These are phyloP conservation scores for Penstemon eatonii DNA, from an alignment of 257 asterid species.

Conservation along the genomic window DNA sequence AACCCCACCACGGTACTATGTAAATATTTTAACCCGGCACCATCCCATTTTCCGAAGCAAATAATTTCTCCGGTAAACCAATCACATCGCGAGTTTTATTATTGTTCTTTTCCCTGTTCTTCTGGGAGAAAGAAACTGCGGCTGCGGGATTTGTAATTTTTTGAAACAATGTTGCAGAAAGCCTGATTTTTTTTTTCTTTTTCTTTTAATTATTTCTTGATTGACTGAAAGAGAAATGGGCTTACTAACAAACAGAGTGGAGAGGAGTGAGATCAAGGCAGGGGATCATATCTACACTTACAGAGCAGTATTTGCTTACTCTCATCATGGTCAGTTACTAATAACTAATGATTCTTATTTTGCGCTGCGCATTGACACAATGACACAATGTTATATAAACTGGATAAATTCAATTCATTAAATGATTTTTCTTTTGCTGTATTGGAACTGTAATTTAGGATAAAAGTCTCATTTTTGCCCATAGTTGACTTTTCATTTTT, in stretches of 20 bases:
- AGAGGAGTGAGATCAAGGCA: slow-evolving; percentile 58
- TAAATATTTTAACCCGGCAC: no score
- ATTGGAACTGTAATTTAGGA: neutral
- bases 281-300: slow-evolving; percentile 91
- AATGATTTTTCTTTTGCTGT: neutral
- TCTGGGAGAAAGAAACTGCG: slow-evolving; percentile 12
- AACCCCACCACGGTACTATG: no score
- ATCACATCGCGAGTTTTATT: slow-evolving; percentile 14
- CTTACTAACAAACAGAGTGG: slow-evolving; percentile 72
- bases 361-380: neutral
- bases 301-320: slow-evolving; percentile 73
- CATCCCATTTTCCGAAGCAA: no score
- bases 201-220: no score
- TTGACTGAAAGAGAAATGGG: slow-evolving; percentile 50
- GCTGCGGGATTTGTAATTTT: neutral
- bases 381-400: neutral
- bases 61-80: slow-evolving; percentile 14
- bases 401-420: neutral
- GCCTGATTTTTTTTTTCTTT: no score
- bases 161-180: slow-evolving; percentile 9
- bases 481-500: slow-evolving; percentile 5
- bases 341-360: neutral
- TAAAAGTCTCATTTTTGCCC: slow-evolving; percentile 16
- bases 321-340: slow-evolving; percentile 67
- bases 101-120: slow-evolving; percentile 5